These are phyloP conservation scores for Pseudognaphalium luteoalbum DNA, from an alignment of 129 eudicot species.

Conservation along the genomic window DNA sequence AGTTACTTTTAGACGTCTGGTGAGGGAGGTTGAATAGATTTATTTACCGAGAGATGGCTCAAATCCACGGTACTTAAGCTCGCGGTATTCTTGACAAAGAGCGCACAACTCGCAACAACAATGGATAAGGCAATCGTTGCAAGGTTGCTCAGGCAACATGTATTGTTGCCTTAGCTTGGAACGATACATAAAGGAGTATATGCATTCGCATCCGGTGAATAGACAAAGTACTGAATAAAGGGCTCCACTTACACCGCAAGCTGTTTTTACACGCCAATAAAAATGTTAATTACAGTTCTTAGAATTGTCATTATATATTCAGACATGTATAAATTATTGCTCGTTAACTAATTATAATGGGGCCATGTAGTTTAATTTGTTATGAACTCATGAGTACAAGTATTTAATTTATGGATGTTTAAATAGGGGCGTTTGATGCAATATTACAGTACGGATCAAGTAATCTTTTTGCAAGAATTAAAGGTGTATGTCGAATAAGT, in stretches of 20 bases:
- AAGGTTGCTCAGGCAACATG: constrained; percentile 37
- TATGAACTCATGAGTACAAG: too few species aligned
- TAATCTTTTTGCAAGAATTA: too few species aligned
- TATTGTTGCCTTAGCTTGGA: constrained; percentile 53
- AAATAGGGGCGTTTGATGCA: too few species aligned
- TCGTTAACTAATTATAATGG: too few species aligned
- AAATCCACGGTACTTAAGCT: constrained; percentile 55
- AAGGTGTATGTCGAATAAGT: too few species aligned
- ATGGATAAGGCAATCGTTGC: constrained; percentile 51
- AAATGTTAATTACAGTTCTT: not conserved
- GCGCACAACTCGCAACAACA: constrained; percentile 63
- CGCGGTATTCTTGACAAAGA: constrained; percentile 62
- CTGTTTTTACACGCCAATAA: constrained; percentile 31
- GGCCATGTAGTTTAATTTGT: not conserved
- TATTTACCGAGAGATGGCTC: constrained; percentile 49
- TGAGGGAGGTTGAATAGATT: not conserved
- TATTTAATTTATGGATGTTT: too few species aligned
- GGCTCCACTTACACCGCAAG: constrained; percentile 46
- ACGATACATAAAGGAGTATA: constrained; percentile 50
- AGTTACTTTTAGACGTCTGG: not conserved
- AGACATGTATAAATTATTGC: too few species aligned
- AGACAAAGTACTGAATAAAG: constrained; percentile 42
- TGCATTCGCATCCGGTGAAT: constrained; percentile 42
- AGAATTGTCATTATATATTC: not conserved
- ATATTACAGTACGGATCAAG: too few species aligned